A percentile compares a stretch with the other conserved stretches of the same genome.
Conservation (phyloP, 1,284 basidiomycete genomes). For the Rhodotorula glutinis region DNA sequence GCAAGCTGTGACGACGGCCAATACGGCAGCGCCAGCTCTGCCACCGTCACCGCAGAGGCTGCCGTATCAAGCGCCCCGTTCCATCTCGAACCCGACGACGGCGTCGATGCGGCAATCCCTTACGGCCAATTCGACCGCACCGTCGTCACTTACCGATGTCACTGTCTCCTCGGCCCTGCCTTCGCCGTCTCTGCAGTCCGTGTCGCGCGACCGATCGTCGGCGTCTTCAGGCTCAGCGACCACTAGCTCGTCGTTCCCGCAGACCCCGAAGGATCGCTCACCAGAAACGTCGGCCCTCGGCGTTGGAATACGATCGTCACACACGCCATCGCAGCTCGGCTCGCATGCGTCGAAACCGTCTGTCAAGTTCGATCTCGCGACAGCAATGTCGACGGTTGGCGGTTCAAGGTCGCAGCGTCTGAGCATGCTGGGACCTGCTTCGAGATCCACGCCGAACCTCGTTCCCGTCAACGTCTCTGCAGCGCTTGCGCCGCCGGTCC, state of each 20-base stretch:
- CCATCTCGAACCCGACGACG: conserved; percentile 27
- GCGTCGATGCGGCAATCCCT: background rate
- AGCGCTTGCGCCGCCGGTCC: conserved; percentile 3
- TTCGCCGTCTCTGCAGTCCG: background rate
- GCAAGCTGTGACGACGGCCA: background rate
- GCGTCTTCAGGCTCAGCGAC: conserved; percentile 20
- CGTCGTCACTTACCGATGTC: background rate
- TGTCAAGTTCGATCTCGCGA: conserved; percentile 26
- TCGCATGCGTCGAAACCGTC: conserved; percentile 1
- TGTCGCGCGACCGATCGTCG: conserved; percentile 22
- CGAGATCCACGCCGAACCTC: background rate
- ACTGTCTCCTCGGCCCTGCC: conserved; percentile 3
- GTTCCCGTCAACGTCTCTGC: background rate
- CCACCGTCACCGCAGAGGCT: conserved; percentile 14
- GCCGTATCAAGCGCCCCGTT: conserved; percentile 12
- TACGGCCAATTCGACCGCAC: background rate
- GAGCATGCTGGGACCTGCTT: conserved; percentile 1
- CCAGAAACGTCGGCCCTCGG: conserved; percentile 25
- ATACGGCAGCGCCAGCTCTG: background rate
- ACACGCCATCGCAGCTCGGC: background rate
- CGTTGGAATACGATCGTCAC: background rate
- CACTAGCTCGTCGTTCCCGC: conserved; percentile 25
- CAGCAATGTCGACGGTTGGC: background rate
- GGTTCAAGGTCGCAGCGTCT: conserved; percentile 10
- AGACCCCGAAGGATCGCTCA: conserved; percentile 31